These are phyloP conservation scores for Eimeria acervulina DNA, from an alignment of 169 alveolate genomes.

Conservation along the genomic window DNA sequence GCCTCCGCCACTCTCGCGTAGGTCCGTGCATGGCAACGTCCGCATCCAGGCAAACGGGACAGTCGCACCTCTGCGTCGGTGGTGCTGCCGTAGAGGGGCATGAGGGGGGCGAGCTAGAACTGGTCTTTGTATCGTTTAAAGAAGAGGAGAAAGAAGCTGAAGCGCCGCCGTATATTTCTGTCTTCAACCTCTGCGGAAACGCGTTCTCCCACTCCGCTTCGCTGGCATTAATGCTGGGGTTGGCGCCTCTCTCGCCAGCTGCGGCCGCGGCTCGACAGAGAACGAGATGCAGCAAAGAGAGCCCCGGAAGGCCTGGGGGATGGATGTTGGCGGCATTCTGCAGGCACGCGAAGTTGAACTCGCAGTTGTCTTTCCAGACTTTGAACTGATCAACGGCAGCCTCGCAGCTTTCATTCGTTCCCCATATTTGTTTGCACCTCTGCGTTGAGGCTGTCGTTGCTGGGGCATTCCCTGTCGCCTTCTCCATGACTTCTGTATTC, in stretches of 20 bases:
- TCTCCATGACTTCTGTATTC: neutral
- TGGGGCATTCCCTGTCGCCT: neutral
- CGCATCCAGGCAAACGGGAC: slow-evolving; percentile 26
- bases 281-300: slow-evolving; percentile 45
- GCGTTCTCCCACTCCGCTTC: neutral
- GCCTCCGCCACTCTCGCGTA: slow-evolving; percentile 29
- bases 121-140: neutral
- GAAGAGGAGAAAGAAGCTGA: neutral
- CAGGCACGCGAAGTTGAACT: slow-evolving; percentile 58
- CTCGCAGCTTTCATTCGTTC: neutral
- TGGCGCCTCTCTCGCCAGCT: neutral
- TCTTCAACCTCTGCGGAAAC: slow-evolving; percentile 20
- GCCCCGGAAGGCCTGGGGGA: neutral
- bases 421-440: neutral
- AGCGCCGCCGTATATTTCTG: neutral
- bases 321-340: neutral
- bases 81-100: slow-evolving; percentile 22
- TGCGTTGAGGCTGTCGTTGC: neutral
- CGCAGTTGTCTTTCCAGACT: slow-evolving; percentile 68
- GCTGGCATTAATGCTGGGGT: neutral
- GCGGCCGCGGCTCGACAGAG: neutral
- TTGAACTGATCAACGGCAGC: slow-evolving; percentile 15
- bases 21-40: neutral
- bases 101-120: neutral
- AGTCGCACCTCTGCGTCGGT: neutral